phyloP scores from a whole-genome alignment of 441 rosid species.

The Croton laevigatus region DNA sequence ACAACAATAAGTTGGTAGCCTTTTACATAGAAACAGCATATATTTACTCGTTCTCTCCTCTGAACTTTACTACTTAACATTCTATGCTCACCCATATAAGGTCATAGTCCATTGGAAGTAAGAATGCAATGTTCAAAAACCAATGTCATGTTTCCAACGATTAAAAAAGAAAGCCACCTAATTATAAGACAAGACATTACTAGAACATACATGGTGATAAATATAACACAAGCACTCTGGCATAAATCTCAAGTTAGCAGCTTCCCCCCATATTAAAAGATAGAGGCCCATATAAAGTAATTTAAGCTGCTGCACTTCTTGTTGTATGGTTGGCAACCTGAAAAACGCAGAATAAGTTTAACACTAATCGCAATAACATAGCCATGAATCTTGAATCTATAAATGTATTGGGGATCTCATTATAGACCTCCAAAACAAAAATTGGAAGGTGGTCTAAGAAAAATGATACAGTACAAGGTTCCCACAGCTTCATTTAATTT shows the following conservation, averaged over 20 bases:
- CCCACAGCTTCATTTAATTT: too few relatives aligned
- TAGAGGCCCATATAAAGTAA: constrained; percentile 92
- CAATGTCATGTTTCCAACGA: neutral
- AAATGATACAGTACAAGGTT: too few relatives aligned
- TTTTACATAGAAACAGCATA: constrained; percentile 5
- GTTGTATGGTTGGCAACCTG: constrained; percentile 99
- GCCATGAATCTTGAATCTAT: too few relatives aligned
- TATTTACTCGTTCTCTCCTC: neutral
- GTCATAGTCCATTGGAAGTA: neutral
- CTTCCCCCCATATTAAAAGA: constrained; percentile 99
- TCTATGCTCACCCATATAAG: neutral
- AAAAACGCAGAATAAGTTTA: constrained; percentile 16
- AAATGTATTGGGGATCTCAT: too few relatives aligned
- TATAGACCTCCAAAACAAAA: too few relatives aligned
- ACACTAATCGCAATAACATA: too few relatives aligned
- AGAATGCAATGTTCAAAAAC: neutral
- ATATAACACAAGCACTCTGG: constrained; percentile 98
- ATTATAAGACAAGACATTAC: constrained; percentile 10
- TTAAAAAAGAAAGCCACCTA: constrained; percentile 5
- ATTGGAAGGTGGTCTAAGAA: too few relatives aligned
- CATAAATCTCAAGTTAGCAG: constrained; percentile 98
- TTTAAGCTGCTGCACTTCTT: constrained; percentile 98
- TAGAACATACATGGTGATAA: constrained; percentile 84
- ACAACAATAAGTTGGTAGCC: neutral
- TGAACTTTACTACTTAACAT: constrained; percentile 1